Base-by-base conservation (phyloP, 768 basidiomycete species). In the Termitomyces sp. region DNA sequence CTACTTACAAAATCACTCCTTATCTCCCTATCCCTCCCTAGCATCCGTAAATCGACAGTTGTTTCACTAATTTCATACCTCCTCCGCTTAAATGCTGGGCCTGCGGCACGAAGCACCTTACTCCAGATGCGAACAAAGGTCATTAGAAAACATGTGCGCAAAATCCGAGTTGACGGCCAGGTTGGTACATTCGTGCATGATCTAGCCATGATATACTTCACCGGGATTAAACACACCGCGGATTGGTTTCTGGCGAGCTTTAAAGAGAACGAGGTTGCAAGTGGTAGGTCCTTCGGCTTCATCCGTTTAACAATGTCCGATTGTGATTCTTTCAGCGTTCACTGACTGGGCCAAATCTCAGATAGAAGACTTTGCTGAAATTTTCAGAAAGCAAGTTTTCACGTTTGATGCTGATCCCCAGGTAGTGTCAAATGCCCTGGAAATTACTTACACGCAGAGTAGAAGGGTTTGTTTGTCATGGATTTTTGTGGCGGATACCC, bases 181-280 rank as follows among this genome's bases (percentile, higher is more conserved):
- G 85, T 95, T 36, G 83, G 81, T 3, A 80, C 88, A 51, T 98
- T 96, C 66, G 81, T 98, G 50, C 88, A 85, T 36, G 93, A 98
- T 67, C 77, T 98, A 36, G 85, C 93, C 2, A 79, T 95, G 44
- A 91, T 98, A 0, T 85, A 88, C 58, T 98, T 98, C 66, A 97
- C 95, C 0, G 87, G 92, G 1, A 90, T 99, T 70, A 95, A 97
- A 70, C 93, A 98, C 68, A 97, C 95, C 1, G 93, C 93, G 15
- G 96, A 99, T 73, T 99, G 97, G 97, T 99, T 93, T 72, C 77
- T 98, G 64, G 88, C 89, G 0, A 95, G 93, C 58, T 99, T 97
- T 74, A 91, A 89, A 71, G 97, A 98, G 72, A 95, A 97, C 68
- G 88, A 94, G 63, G 91, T 92, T 61, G 89, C 96, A 0, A 95